These are phyloP conservation scores for Alternaria solani DNA, from an alignment of 2,329 filamentous ascomycete species.

Conservation along the genomic window DNA sequence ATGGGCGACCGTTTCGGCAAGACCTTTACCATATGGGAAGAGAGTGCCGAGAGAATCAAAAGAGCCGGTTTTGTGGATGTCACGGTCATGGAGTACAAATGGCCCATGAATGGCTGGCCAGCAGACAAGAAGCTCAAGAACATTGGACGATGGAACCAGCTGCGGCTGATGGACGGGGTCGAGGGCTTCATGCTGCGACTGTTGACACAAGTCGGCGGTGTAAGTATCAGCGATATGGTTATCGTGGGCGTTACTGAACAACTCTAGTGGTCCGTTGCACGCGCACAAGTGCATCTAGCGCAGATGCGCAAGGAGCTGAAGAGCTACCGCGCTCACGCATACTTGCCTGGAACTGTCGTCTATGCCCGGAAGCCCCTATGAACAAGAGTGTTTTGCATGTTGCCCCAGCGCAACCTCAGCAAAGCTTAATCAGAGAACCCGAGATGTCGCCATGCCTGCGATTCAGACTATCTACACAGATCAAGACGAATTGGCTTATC, in stretches of 20 bases:
- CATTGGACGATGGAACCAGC: constrained; percentile 49
- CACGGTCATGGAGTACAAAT: constrained; percentile 41
- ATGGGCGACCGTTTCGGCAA: constrained; percentile 51
- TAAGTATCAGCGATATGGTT: constrained; percentile 18
- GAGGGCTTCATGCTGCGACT: constrained; percentile 50
- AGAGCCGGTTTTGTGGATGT: constrained; percentile 48
- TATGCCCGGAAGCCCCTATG: constrained; percentile 47
- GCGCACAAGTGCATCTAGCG: constrained; percentile 50
- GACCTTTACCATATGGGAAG: constrained; percentile 47
- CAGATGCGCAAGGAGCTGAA: constrained; percentile 47
- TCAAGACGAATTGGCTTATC: neutral
- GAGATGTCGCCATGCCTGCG: neutral
- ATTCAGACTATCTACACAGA: neutral
- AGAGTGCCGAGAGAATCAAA: constrained; percentile 44
- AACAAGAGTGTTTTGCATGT: constrained; percentile 10
- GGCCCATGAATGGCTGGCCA: constrained; percentile 50
- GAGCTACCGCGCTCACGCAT: constrained; percentile 46
- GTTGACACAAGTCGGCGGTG: constrained; percentile 46
- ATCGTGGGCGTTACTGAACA: neutral
- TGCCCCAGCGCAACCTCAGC: neutral
- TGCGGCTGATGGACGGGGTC: constrained; percentile 47
- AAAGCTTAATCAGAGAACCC: neutral
- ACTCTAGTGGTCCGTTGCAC: constrained; percentile 41
- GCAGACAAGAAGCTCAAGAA: constrained; percentile 44
- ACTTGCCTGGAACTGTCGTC: constrained; percentile 48